These are phyloP conservation scores for Pleurotus eryngii DNA, from an alignment of 768 basidiomycete species.

Conservation along the genomic window DNA sequence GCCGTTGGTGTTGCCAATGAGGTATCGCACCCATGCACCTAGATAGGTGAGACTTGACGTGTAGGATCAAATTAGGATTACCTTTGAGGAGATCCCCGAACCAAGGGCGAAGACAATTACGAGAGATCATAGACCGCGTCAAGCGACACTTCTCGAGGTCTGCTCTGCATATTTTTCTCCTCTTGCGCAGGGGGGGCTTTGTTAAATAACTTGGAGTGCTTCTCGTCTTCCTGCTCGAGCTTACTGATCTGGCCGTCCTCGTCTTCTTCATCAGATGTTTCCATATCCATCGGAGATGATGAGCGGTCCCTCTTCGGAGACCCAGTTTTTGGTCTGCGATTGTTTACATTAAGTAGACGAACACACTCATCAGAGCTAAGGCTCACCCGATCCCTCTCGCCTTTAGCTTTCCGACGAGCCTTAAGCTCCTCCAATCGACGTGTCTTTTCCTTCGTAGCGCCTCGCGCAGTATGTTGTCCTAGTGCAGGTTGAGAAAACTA, in stretches of 20 bases:
- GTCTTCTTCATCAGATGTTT: conserved; percentile 82
- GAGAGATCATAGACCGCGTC: conserved; percentile 68
- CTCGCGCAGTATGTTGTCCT: conserved; percentile 75
- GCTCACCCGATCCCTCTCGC: conserved; percentile 79
- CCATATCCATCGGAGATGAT: conserved; percentile 84
- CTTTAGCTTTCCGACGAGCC: conserved; percentile 83
- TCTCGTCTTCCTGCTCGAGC: conserved; percentile 71
- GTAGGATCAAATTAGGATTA: conserved; percentile 15
- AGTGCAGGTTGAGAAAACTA: conserved; percentile 7
- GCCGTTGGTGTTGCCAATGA: conserved; percentile 63
- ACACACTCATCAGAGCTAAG: not conserved
- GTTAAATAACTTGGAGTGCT: conserved; percentile 47
- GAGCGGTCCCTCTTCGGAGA: conserved; percentile 71
- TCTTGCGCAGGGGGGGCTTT: conserved; percentile 42
- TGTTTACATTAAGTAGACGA: conserved; percentile 10
- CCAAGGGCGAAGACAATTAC: conserved; percentile 72
- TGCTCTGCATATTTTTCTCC: conserved; percentile 43
- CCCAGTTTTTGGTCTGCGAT: conserved; percentile 41
- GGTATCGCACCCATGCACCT: conserved; percentile 87
- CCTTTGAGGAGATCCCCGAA: conserved; percentile 84
- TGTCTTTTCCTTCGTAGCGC: conserved; percentile 77
- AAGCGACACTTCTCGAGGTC: conserved; percentile 65
- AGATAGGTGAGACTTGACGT: conserved; percentile 4
- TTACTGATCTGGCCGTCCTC: conserved; percentile 79
- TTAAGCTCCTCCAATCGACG: conserved; percentile 82